A percentile compares a stretch with the other conserved stretches of the same genome.
Evolutionary conservation across 192 early-diverging fungal species (phyloP).

Genomic region (Backusella mclennaniae): DNA sequence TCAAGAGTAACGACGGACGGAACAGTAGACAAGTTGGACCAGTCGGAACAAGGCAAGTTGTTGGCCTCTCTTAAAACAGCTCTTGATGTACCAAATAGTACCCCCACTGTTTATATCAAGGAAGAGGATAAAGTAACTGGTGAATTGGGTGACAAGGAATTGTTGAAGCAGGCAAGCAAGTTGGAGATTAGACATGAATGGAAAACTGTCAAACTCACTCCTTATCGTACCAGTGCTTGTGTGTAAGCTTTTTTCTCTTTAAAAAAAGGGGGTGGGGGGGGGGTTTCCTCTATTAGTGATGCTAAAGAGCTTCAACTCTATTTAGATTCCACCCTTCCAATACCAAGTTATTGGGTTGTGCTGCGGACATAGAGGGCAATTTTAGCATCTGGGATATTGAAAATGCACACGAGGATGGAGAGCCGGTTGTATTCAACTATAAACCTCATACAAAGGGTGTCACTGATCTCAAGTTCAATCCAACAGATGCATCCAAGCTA

Average conservation of each 20-base stretch:
- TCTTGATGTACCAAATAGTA: not conserved
- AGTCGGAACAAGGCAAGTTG: conserved; percentile 9
- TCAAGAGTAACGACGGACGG: not conserved
- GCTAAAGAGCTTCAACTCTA: not conserved
- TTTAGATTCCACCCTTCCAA: conserved; percentile 55
- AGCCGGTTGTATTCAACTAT: conserved; percentile 52
- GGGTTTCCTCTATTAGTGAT: not conserved
- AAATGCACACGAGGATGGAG: conserved; percentile 36
- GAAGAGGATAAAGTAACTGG: not conserved
- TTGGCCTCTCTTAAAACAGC: conserved; percentile 8
- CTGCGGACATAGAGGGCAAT: conserved; percentile 48
- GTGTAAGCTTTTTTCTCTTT: conserved; percentile 18
- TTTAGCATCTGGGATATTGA: conserved; percentile 63
- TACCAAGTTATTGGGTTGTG: conserved; percentile 50
- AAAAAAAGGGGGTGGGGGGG: not conserved
- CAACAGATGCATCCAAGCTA: conserved; percentile 45
- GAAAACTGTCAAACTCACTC: conserved; percentile 51
- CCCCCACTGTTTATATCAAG: not conserved
- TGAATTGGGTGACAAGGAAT: not conserved
- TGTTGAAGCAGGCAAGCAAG: conserved; percentile 24
- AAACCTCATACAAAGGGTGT: conserved; percentile 50
- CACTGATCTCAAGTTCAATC: conserved; percentile 48
- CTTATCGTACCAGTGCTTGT: conserved; percentile 42
- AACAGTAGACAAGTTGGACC: conserved; percentile 8
- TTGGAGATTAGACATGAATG: conserved; percentile 42